Evolutionary conservation across 805 yeast species (phyloP).

Genomic region (Wickerhamiella bombiphila): DNA sequence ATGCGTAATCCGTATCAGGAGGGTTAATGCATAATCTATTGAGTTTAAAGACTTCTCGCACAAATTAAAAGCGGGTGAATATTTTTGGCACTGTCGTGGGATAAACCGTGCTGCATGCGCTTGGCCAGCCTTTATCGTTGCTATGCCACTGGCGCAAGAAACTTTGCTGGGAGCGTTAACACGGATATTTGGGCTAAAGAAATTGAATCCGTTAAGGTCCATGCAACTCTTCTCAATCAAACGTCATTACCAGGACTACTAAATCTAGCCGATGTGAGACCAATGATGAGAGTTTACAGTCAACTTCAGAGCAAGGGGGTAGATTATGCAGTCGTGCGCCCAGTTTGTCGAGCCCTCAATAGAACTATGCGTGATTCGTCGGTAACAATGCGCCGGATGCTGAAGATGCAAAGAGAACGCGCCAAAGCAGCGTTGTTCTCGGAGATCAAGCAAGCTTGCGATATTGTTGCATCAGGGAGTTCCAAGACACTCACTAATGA

Average conservation of each 20-base stretch:
- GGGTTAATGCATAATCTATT: background rate
- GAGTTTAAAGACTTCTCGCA: background rate
- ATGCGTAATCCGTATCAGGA: background rate
- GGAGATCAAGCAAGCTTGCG: constrained; percentile 6
- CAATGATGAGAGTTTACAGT: constrained; percentile 14
- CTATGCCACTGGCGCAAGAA: too few species aligned
- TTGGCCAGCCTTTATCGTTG: too few species aligned
- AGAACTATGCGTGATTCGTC: constrained; percentile 16
- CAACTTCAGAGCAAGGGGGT: constrained; percentile 3
- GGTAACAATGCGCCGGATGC: constrained; percentile 8
- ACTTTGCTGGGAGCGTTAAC: too few species aligned
- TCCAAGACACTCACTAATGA: constrained; percentile 2
- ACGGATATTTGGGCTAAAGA: too few species aligned
- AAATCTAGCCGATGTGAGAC: constrained; percentile 12
- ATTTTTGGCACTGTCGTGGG: too few species aligned
- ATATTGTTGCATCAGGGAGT: constrained; percentile 9
- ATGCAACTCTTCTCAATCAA: constrained; percentile 16
- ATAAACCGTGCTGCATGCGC: too few species aligned
- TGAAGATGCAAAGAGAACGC: constrained; percentile 4
- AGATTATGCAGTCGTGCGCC: constrained; percentile 3
- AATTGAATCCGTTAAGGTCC: constrained; percentile 5
- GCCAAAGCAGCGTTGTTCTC: constrained; percentile 3
- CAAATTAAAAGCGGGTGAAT: too few species aligned
- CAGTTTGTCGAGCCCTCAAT: constrained; percentile 9
- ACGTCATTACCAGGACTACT: constrained; percentile 9